Conservation (phyloP, 768 basidiomycete species). For the Sporobolomyces pararoseus region DNA sequence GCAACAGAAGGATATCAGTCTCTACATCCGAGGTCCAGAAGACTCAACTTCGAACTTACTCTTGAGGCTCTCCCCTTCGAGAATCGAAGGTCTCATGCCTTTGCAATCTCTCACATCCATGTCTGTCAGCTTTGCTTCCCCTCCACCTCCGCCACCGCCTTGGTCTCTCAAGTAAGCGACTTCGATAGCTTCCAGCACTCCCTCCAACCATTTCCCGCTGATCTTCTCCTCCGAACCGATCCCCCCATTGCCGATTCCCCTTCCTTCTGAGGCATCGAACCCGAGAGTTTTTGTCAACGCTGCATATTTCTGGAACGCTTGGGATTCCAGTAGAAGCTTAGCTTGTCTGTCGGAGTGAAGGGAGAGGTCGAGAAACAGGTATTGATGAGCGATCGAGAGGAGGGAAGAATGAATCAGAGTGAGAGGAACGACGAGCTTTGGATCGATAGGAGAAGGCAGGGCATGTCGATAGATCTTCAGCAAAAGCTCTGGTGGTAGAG, state of each 20-base stretch:
- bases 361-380: neutral
- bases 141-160: neutral
- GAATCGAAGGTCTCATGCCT: neutral
- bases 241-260: neutral
- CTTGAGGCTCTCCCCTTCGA: constrained; percentile 3
- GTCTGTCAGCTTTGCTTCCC: neutral
- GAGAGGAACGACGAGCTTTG: neutral
- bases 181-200: neutral
- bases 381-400: neutral
- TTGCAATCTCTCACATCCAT: constrained; percentile 15
- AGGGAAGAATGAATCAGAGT: neutral
- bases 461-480: neutral
- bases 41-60: neutral
- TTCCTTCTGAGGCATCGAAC: neutral
- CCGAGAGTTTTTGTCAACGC: neutral
- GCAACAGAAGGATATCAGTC: too few relatives aligned
- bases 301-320: neutral
- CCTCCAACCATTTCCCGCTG: neutral
- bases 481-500: constrained; percentile 16
- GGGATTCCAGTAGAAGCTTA: neutral
- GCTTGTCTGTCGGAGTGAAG: neutral
- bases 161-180: neutral
- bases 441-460: neutral
- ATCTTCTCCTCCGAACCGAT: constrained; percentile 15
- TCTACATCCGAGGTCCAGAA: too few relatives aligned